phyloP scores from a whole-genome alignment of 345 rosid genomes.

The Gossypium sturtianum region DNA sequence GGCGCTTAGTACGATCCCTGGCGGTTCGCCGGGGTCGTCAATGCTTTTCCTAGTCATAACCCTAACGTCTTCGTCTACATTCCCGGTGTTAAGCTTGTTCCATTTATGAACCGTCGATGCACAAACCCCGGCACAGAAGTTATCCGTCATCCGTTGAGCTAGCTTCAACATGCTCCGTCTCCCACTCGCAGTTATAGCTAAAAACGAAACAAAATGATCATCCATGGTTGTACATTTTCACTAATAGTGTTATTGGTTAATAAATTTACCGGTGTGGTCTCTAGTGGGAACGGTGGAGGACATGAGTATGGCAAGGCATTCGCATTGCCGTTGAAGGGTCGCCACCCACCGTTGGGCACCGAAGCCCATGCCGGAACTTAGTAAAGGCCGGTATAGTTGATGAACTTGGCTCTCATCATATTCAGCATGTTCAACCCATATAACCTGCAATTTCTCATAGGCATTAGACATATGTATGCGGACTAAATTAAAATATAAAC shows the following conservation, averaged over 20 bases:
- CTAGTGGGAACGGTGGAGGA: constrained; percentile 49
- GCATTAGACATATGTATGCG: too few species aligned
- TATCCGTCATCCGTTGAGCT: constrained; percentile 88
- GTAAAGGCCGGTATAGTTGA: constrained; percentile 58
- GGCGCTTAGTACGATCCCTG: constrained; percentile 82
- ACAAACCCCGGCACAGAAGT: constrained; percentile 91
- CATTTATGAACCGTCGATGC: constrained; percentile 82
- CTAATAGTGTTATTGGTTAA: background rate
- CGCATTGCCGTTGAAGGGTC: constrained; percentile 87
- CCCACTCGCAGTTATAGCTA: constrained; percentile 57
- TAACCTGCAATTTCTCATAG: constrained; percentile 49
- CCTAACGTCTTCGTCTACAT: constrained; percentile 76
- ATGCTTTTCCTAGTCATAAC: constrained; percentile 86
- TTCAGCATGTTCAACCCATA: constrained; percentile 96
- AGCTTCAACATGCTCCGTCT: constrained; percentile 93
- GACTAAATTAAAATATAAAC: too few species aligned
- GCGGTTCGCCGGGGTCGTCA: constrained; percentile 95
- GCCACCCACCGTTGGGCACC: constrained; percentile 97
- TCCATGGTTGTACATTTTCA: background rate
- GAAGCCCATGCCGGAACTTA: constrained; percentile 74
- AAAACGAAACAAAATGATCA: background rate
- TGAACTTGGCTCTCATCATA: constrained; percentile 69
- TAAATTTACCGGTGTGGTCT: constrained; percentile 46
- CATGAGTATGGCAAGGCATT: constrained; percentile 90
- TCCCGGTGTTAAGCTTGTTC: constrained; percentile 67